phyloP scores from a whole-genome alignment of 1,139 yeast species.

The Candida tropicalis region DNA sequence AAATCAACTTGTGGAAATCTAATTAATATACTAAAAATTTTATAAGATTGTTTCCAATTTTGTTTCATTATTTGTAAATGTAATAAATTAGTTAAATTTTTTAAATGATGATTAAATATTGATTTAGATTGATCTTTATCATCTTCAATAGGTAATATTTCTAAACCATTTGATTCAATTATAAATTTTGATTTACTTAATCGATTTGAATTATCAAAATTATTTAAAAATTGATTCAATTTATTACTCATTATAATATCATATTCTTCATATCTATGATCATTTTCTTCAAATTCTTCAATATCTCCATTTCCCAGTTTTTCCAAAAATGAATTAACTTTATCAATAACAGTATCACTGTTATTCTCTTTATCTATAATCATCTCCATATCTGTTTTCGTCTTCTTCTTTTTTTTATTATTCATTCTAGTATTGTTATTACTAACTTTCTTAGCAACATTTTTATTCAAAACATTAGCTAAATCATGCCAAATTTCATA shows the following conservation, averaged over 20 bases:
- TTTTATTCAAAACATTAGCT: constrained; percentile 3
- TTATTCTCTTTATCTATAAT: constrained; percentile 1
- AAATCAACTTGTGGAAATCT: constrained; percentile 53
- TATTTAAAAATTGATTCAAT: constrained; percentile 19
- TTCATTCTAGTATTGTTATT: not conserved
- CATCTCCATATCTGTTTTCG: constrained; percentile 10
- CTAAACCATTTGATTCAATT: constrained; percentile 33
- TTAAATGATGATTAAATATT: constrained; percentile 28
- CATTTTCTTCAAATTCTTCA: constrained; percentile 14
- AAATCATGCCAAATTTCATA: constrained; percentile 41
- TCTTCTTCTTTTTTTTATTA: constrained; percentile 5
- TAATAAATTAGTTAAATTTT: constrained; percentile 34
- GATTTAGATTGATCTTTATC: constrained; percentile 11
- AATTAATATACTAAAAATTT: constrained; percentile 50
- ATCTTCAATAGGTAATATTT: constrained; percentile 26
- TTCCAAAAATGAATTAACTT: constrained; percentile 14
- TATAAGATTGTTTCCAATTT: constrained; percentile 60
- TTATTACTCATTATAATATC: constrained; percentile 15
- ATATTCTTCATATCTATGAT: constrained; percentile 12
- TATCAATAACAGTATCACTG: constrained; percentile 7
- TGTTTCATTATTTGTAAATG: constrained; percentile 42
- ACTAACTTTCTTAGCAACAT: constrained; percentile 1
- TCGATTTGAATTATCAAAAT: constrained; percentile 25
- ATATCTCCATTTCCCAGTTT: constrained; percentile 15
- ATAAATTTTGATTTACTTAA: constrained; percentile 28